Conservation (phyloP, 176 grass and related monocot species). For the Phoenix roebelenii region DNA sequence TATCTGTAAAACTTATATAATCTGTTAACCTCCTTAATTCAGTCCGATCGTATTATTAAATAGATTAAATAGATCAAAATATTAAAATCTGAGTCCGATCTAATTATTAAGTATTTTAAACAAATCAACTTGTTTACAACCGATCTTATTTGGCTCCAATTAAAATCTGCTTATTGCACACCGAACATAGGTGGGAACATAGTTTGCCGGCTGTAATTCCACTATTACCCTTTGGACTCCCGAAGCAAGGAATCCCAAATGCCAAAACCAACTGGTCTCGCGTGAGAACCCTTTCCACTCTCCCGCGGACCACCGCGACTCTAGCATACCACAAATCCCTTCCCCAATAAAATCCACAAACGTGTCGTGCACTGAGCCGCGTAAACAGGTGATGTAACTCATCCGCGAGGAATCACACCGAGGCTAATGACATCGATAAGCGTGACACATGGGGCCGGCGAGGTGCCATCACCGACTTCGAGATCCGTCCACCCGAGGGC, state of each 20-base stretch:
- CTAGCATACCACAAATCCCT: background rate
- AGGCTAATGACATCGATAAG: background rate
- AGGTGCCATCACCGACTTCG: slow-evolving; percentile 23
- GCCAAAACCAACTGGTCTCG: too few relatives aligned
- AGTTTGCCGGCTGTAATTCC: background rate
- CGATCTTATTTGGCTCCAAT: too few relatives aligned
- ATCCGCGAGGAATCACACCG: background rate
- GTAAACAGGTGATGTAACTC: background rate
- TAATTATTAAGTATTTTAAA: too few relatives aligned
- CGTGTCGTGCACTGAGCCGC: too few relatives aligned
- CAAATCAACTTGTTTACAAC: too few relatives aligned
- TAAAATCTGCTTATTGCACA: too few relatives aligned
- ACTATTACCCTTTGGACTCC: slow-evolving; percentile 1
- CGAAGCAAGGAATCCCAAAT: too few relatives aligned
- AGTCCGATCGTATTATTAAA: too few relatives aligned
- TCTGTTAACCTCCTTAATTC: too few relatives aligned
- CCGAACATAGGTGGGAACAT: background rate
- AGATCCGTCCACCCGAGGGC: slow-evolving; percentile 8
- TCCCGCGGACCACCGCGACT: background rate
- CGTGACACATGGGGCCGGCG: slow-evolving; percentile 9
- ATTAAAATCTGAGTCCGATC: too few relatives aligned
- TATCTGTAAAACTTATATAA: too few relatives aligned
- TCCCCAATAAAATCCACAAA: background rate
- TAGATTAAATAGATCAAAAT: too few relatives aligned
- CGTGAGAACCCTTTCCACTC: background rate